phyloP scores from a whole-genome alignment of 2,329 filamentous ascomycete genomes.

The Colletotrichum coccodes region DNA sequence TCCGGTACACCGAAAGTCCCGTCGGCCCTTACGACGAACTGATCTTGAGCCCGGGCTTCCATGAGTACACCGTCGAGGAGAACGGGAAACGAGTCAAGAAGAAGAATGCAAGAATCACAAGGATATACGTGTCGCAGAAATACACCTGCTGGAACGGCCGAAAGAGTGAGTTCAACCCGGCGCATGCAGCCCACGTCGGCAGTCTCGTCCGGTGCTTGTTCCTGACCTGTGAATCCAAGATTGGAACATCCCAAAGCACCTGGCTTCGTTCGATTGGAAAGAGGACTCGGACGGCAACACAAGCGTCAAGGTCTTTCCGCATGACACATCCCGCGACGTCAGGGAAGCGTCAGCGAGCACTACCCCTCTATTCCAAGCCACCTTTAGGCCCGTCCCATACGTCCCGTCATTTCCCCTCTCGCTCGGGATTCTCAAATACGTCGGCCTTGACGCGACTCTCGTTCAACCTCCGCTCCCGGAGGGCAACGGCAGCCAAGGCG shows the following conservation, averaged over 20 bases:
- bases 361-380: slow-evolving; percentile 57
- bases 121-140: slow-evolving; percentile 65
- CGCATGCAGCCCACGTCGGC: no score
- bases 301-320: slow-evolving; percentile 55
- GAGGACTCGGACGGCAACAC: slow-evolving; percentile 46
- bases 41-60: slow-evolving; percentile 57
- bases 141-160: slow-evolving; percentile 63
- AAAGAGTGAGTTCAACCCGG: slow-evolving; percentile 52
- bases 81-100: slow-evolving; percentile 43
- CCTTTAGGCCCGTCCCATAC: slow-evolving; percentile 52
- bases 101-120: slow-evolving; percentile 56
- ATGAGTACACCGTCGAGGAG: slow-evolving; percentile 51
- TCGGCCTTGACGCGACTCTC: slow-evolving; percentile 54
- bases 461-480: slow-evolving; percentile 61
- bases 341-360: slow-evolving; percentile 45
- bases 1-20: slow-evolving; percentile 61
- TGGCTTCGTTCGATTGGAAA: slow-evolving; percentile 61
- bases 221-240: slow-evolving; percentile 42
- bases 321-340: slow-evolving; percentile 45
- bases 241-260: slow-evolving; percentile 67
- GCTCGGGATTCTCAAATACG: slow-evolving; percentile 46
- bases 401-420: slow-evolving; percentile 56
- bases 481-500: slow-evolving; percentile 48
- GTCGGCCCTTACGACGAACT: slow-evolving; percentile 66
- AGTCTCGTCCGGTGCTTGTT: no score